Evolutionary conservation across 805 yeast genomes (phyloP).

Genomic region (Metschnikowia arizonensis): DNA sequence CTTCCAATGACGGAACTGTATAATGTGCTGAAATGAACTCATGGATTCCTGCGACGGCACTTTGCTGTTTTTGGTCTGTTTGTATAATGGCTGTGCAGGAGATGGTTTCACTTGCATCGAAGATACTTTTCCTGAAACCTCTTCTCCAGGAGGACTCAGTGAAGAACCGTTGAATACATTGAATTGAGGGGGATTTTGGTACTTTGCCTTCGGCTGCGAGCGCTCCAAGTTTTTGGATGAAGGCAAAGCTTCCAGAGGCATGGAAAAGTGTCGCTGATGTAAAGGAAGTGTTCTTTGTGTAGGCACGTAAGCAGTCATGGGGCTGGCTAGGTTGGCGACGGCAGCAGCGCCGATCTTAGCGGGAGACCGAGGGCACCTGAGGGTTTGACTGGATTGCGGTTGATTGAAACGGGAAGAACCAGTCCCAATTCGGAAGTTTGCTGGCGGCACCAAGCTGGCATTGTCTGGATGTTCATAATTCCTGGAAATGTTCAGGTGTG

Average conservation of each 20-base stretch:
- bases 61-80: slow-evolving; percentile 26
- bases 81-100: slow-evolving; percentile 40
- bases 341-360: slow-evolving; percentile 72
- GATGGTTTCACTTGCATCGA: slow-evolving; percentile 40
- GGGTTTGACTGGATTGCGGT: slow-evolving; percentile 11
- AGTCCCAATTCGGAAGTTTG: slow-evolving; percentile 34
- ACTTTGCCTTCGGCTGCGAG: neutral
- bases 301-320: slow-evolving; percentile 32
- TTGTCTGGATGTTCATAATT: slow-evolving; percentile 21
- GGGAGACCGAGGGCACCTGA: slow-evolving; percentile 54
- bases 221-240: slow-evolving; percentile 4
- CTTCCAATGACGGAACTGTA: slow-evolving; percentile 58
- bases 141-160: neutral
- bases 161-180: neutral
- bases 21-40: slow-evolving; percentile 47
- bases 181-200: slow-evolving; percentile 2
- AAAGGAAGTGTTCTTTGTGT: slow-evolving; percentile 17
- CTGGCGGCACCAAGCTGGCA: slow-evolving; percentile 32
- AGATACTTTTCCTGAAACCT: slow-evolving; percentile 25
- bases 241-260: slow-evolving; percentile 31
- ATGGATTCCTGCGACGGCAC: slow-evolving; percentile 41
- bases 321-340: slow-evolving; percentile 47
- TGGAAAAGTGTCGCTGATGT: slow-evolving; percentile 42
- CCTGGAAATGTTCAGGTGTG: slow-evolving; percentile 7
- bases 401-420: slow-evolving; percentile 18